phyloP scores from a whole-genome alignment of 192 early-diverging fungal species.

The Linnemannia elongata region DNA sequence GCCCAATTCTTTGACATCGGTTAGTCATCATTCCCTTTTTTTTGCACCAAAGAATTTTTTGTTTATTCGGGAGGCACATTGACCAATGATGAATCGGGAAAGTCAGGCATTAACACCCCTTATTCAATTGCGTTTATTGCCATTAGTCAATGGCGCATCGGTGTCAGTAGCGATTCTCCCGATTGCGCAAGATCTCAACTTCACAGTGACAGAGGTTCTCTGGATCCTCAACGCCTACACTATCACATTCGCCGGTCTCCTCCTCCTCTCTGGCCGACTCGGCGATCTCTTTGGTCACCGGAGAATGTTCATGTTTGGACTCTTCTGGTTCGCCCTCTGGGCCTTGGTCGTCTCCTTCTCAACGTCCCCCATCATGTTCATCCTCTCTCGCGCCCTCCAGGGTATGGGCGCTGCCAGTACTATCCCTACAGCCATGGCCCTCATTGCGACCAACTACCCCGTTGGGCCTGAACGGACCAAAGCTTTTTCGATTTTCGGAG shows the following conservation, averaged over 20 bases:
- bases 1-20: conserved; percentile 50
- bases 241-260: conserved; percentile 46
- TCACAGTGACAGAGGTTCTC: conserved; percentile 21
- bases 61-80: neutral
- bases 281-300: conserved; percentile 58
- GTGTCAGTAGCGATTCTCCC: conserved; percentile 45
- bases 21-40: neutral
- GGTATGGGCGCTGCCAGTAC: conserved; percentile 49
- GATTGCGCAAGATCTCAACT: conserved; percentile 35
- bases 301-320: conserved; percentile 40
- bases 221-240: conserved; percentile 56
- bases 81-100: neutral
- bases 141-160: conserved; percentile 40
- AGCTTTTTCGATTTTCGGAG: conserved; percentile 44
- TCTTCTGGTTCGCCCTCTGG: conserved; percentile 48
- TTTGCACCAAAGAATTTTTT: neutral
- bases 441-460: conserved; percentile 49
- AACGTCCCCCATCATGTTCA: conserved; percentile 39
- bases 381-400: conserved; percentile 52
- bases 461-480: conserved; percentile 29
- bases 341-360: conserved; percentile 48
- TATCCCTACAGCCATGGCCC: conserved; percentile 46
- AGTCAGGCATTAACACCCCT: neutral
- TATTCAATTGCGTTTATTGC: neutral
- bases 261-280: conserved; percentile 49